phyloP scores from a whole-genome alignment of 2,329 filamentous ascomycete genomes.

The Coleophoma eucalyptorum region DNA sequence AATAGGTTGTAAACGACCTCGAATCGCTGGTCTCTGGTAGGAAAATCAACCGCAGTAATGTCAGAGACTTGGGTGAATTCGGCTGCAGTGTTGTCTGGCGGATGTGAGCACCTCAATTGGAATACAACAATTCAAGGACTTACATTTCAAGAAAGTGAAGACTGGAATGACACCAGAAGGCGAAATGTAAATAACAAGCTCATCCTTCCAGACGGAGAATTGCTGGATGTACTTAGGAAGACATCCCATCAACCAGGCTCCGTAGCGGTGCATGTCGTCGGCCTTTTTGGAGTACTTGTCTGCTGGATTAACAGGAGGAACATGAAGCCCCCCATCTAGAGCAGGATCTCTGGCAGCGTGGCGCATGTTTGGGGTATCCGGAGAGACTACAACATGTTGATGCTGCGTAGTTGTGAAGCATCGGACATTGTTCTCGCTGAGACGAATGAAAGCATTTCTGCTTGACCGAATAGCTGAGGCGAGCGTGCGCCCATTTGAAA shows the following conservation, averaged over 20 bases:
- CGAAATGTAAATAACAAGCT: slow-evolving; percentile 89
- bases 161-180: slow-evolving; percentile 86
- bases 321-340: slow-evolving; percentile 59
- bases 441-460: slow-evolving; percentile 28
- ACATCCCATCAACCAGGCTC: slow-evolving; percentile 93
- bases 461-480: slow-evolving; percentile 52
- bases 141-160: slow-evolving; percentile 85
- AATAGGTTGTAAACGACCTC: slow-evolving; percentile 98
- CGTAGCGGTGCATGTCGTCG: slow-evolving; percentile 87
- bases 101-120: slow-evolving; percentile 4
- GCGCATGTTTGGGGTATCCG: slow-evolving; percentile 60
- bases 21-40: slow-evolving; percentile 91
- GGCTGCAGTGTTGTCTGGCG: slow-evolving; percentile 83
- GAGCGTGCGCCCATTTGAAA: slow-evolving; percentile 52
- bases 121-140: neutral
- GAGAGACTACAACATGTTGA: slow-evolving; percentile 42
- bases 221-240: slow-evolving; percentile 98
- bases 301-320: slow-evolving; percentile 80
- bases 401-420: slow-evolving; percentile 34
- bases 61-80: slow-evolving; percentile 93
- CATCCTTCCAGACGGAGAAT: slow-evolving; percentile 99
- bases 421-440: slow-evolving; percentile 18
- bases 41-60: slow-evolving; percentile 94
- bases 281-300: slow-evolving; percentile 90
- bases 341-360: slow-evolving; percentile 48